Percentiles rank a stretch among this genome's conserved stretches.
These are phyloP conservation scores for Russula compacta DNA, from an alignment of 768 basidiomycete species.

Conservation along the genomic window DNA sequence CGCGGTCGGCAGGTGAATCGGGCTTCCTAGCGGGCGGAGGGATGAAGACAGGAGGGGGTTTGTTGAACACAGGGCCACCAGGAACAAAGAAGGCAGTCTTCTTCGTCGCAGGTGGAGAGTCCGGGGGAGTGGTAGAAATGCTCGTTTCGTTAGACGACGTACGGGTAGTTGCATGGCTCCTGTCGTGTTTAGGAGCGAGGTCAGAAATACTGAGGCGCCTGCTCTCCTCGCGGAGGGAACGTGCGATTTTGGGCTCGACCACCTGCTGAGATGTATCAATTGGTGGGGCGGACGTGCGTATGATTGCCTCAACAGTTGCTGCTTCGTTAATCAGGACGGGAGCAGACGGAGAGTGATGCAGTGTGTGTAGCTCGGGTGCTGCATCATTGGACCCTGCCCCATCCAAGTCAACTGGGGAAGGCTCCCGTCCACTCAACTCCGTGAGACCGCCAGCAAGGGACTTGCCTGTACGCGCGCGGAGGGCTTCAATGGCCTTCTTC, in stretches of 20 bases:
- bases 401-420: background rate
- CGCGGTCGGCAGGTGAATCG: constrained; percentile 17
- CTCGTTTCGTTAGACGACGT: constrained; percentile 1
- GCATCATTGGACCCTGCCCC: constrained; percentile 43
- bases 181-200: constrained; percentile 35
- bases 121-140: constrained; percentile 19
- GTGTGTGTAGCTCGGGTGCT: background rate
- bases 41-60: constrained; percentile 37
- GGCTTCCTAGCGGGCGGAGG: constrained; percentile 34
- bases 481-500: constrained; percentile 62
- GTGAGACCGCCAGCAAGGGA: constrained; percentile 44
- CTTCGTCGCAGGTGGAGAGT: constrained; percentile 16
- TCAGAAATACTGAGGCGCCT: constrained; percentile 52
- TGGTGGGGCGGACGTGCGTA: background rate
- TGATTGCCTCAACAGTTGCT: background rate
- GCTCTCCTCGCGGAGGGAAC: constrained; percentile 19
- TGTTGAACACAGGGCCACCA: constrained; percentile 50
- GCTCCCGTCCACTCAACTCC: background rate
- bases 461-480: constrained; percentile 52
- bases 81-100: constrained; percentile 27
- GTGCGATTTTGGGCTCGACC: background rate
- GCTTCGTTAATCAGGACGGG: background rate
- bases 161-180: constrained; percentile 27
- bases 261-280: background rate
- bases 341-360: constrained; percentile 5